Evolutionary conservation across 306 rosid genomes (phyloP).

Genomic region (Trifolium pratense): DNA sequence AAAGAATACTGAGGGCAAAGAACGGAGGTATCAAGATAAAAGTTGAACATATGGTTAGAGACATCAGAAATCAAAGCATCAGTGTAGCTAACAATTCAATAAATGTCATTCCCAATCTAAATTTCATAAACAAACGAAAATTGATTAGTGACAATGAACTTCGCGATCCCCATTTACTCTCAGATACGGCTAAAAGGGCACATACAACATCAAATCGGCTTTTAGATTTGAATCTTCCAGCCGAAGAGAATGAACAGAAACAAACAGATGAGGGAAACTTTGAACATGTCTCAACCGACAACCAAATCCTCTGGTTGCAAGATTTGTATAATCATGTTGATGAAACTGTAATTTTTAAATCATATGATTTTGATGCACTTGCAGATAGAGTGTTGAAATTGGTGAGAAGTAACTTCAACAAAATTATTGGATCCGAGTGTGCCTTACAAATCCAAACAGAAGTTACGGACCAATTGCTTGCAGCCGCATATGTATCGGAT

Average conservation of each 20-base stretch:
- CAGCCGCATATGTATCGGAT: constrained; percentile 69
- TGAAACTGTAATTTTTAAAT: constrained; percentile 71
- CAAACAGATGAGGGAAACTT: constrained; percentile 44
- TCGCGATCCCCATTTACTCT: constrained; percentile 50
- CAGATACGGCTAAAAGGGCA: constrained; percentile 69
- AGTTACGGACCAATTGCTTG: constrained; percentile 73
- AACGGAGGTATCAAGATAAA: constrained; percentile 60
- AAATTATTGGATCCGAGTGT: constrained; percentile 53
- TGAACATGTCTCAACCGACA: constrained; percentile 52
- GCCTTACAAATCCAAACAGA: constrained; percentile 60
- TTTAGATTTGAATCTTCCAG: constrained; percentile 92
- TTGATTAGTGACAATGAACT: constrained; percentile 50
- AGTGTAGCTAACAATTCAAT: constrained; percentile 39
- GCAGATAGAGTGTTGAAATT: constrained; percentile 58
- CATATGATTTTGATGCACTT: constrained; percentile 70
- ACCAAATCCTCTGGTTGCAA: constrained; percentile 71
- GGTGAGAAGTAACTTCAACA: constrained; percentile 58
- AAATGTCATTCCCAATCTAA: constrained; percentile 47
- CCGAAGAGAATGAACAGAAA: constrained; percentile 60
- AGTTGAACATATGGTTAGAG: constrained; percentile 53
- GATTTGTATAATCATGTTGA: constrained; percentile 57
- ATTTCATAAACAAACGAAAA: constrained; percentile 75
- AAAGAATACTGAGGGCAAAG: constrained; percentile 58
- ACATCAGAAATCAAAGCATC: constrained; percentile 48
- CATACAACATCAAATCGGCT: constrained; percentile 56